Evolutionary conservation across 352 stramenopile genomes (phyloP).

Genomic region (Phytopythium boreale): DNA sequence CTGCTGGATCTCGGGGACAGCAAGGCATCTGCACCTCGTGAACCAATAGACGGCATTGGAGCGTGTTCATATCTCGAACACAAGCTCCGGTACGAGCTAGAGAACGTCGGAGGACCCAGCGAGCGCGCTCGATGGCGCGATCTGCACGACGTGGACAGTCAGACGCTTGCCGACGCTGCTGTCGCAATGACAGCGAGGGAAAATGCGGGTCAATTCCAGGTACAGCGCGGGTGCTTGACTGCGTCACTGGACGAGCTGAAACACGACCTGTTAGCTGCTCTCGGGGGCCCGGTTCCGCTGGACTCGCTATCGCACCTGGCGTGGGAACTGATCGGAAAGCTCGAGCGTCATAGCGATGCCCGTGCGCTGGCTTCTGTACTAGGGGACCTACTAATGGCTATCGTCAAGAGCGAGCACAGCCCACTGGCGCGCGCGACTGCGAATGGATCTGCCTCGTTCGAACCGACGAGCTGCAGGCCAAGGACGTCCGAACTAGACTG

Average conservation of each 20-base stretch:
- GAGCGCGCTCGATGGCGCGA: slow-evolving; percentile 23
- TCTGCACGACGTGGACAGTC: slow-evolving; percentile 23
- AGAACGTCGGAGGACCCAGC: slow-evolving; percentile 28
- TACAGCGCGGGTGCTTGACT: neutral
- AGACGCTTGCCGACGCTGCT: neutral
- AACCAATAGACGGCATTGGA: slow-evolving; percentile 9
- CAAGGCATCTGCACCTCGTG: neutral
- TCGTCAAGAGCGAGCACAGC: slow-evolving; percentile 34
- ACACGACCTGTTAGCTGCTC: neutral
- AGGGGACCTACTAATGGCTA: slow-evolving; percentile 28
- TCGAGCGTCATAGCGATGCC: slow-evolving; percentile 17
- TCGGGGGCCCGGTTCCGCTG: slow-evolving; percentile 7
- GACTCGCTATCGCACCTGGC: slow-evolving; percentile 54
- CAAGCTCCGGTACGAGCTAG: slow-evolving; percentile 30
- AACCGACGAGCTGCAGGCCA: neutral
- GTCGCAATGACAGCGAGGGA: neutral
- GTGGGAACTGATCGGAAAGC: slow-evolving; percentile 53
- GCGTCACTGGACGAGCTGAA: neutral
- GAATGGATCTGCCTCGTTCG: neutral
- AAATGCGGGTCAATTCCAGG: neutral
- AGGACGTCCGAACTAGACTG: neutral
- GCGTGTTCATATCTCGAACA: slow-evolving; percentile 30
- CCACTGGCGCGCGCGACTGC: slow-evolving; percentile 18
- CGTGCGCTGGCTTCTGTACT: slow-evolving; percentile 22
- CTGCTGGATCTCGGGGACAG: slow-evolving; percentile 17